Base-by-base conservation (phyloP, 352 stramenopile genomes). In the Globisporangium radiosum region DNA sequence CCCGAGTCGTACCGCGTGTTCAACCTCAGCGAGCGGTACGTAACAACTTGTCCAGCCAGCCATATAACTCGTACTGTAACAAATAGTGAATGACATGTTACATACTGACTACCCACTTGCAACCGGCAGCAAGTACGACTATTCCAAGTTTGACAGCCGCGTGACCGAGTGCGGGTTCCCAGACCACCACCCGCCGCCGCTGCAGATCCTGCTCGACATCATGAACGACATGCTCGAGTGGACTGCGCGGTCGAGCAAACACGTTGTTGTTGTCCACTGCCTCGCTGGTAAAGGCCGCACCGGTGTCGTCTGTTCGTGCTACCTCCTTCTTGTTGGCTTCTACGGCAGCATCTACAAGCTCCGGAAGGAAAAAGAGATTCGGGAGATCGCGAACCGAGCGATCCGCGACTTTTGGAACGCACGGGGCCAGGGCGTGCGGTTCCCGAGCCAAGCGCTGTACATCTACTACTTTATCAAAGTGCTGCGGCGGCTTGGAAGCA, bases 391-490 rank as follows among this genome's bases (percentile, higher is more conserved):
- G 19, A 89, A 90, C 63, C 64, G 64, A 3, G 75, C 82, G 51
- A 88, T 92, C 44, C 71, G 73, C 40, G 76, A 90, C 59, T 95
- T 95, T 62, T 90, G 78, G 76, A 78, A 85, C 47, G 71, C 75
- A 4, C 70, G 85, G 52, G 86, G 86, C 38, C 80, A 95, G 59
- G 86, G 86, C 37, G 86, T 95, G 57, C 76, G 79, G 15, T 92
- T 89, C 62, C 84, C 86, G 14, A 91, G 78, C 60, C 84, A 95
- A 61, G 78, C 80, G 53, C 69, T 89, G 62, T 92, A 92, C 71
- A 91, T 95, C 70, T 94, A 92, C 69, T 94, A 94, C 70, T 94
- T 94, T 59, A 73, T 87, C 47, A 86, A 88, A 49, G 73, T 91
- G 17, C 57, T 93, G 13, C 68, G 79, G 3, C 60, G 74, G 14